phyloP scores from a whole-genome alignment of 2,329 filamentous ascomycete genomes.

The Calonectria fujianensis region DNA sequence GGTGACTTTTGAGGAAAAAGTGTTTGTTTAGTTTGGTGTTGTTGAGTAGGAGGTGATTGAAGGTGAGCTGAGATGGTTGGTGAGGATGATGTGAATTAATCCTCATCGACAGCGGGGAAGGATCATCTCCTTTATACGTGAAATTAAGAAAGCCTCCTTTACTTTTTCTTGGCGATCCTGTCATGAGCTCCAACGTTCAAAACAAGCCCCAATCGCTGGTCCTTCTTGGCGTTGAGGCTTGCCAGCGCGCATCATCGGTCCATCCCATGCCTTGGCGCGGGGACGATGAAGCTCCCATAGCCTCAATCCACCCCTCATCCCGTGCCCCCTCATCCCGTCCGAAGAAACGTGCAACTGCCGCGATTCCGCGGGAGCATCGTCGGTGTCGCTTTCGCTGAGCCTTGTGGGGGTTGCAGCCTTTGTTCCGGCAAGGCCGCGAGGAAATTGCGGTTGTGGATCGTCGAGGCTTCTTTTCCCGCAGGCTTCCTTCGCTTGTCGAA shows the following conservation, averaged over 20 bases:
- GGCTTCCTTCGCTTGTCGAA: neutral
- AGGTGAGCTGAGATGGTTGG: neutral
- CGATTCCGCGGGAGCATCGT: neutral
- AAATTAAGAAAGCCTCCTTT: neutral
- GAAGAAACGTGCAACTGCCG: neutral
- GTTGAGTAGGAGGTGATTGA: neutral
- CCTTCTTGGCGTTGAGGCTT: neutral
- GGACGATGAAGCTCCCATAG: constrained; percentile 2
- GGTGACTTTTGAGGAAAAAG: neutral
- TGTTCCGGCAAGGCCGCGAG: neutral
- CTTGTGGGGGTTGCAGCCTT: neutral
- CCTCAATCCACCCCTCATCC: neutral
- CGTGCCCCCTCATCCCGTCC: too few relatives aligned
- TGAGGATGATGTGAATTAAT: neutral
- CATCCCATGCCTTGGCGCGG: neutral
- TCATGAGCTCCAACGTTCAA: constrained; percentile 1
- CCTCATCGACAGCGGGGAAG: neutral
- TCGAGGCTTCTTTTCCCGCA: neutral
- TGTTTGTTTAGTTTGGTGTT: neutral
- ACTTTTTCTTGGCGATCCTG: neutral
- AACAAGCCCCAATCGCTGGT: neutral
- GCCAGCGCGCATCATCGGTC: neutral
- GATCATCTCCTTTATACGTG: neutral
- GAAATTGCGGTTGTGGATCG: neutral
- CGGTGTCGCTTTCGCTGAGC: neutral